Percentiles rank a stretch among this genome's conserved stretches.
These are phyloP conservation scores for Fraxinus anomala DNA, from an alignment of 257 asterid genomes.

Conservation along the genomic window DNA sequence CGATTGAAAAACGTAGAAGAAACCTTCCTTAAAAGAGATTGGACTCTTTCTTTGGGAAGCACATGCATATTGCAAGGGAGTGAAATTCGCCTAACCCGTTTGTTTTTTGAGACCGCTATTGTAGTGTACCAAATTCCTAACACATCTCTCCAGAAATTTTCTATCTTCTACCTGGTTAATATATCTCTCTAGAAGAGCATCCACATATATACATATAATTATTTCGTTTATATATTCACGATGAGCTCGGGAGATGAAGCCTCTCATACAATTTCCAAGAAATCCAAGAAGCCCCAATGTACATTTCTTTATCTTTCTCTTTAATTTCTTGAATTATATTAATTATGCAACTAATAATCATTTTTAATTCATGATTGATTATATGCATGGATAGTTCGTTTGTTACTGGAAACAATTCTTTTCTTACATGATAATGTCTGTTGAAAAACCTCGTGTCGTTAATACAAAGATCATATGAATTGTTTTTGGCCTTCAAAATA, in stretches of 20 bases:
- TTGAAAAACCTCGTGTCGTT: no score
- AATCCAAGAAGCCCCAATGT: slow-evolving; percentile 1
- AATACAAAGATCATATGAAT: no score
- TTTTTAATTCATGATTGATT: neutral
- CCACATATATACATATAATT: neutral
- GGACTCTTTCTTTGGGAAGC: neutral
- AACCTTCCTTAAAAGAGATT: neutral
- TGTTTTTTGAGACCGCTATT: neutral
- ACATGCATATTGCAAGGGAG: neutral
- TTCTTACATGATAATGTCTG: neutral
- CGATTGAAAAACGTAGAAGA: neutral
- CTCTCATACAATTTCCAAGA: neutral
- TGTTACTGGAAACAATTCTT: neutral
- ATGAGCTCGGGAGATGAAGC: neutral
- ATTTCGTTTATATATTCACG: neutral
- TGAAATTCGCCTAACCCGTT: neutral
- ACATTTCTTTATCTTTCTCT: neutral
- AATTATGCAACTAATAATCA: neutral
- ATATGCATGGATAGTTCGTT: neutral
- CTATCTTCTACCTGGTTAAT: neutral
- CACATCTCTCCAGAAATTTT: neutral
- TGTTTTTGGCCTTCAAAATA: neutral
- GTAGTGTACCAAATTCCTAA: neutral
- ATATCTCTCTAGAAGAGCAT: neutral
- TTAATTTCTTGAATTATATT: neutral